These are phyloP conservation scores for Acacia acuminata DNA, from an alignment of 306 rosid genomes.

Conservation along the genomic window DNA sequence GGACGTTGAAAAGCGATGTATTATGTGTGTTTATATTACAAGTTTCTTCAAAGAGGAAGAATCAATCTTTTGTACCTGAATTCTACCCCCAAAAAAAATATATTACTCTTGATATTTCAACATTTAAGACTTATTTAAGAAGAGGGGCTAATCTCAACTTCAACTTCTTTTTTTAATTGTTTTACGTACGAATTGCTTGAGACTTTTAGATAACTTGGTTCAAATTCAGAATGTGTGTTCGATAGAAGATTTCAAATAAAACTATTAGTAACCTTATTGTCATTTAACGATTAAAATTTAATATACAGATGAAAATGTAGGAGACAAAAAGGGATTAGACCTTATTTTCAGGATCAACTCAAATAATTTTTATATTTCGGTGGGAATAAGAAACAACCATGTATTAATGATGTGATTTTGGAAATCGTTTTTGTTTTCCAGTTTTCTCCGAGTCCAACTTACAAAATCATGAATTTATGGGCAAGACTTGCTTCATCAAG, in stretches of 20 bases:
- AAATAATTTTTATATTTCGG: no score
- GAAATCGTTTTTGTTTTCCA: no score
- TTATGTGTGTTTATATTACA: neutral
- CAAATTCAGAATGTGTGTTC: conserved; percentile 1
- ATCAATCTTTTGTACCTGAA: neutral
- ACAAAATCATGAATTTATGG: neutral
- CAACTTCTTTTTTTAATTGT: neutral
- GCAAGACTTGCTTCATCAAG: neutral
- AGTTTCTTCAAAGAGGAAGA: neutral
- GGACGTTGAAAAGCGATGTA: neutral
- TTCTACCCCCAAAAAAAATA: neutral
- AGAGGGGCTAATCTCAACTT: neutral
- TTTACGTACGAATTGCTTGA: neutral
- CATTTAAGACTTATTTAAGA: neutral
- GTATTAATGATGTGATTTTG: no score
- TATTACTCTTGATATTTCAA: neutral
- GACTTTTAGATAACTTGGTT: neutral
- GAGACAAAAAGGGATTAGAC: neutral
- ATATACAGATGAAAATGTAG: no score
- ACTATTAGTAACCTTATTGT: neutral
- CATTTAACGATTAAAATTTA: no score
- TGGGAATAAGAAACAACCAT: no score
- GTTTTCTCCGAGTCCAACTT: neutral
- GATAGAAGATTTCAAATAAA: conserved; percentile 9
- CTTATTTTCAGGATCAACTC: neutral